Evolutionary conservation across 2,329 filamentous ascomycete genomes (phyloP).

Genomic region (Verticillium albo-atrum): DNA sequence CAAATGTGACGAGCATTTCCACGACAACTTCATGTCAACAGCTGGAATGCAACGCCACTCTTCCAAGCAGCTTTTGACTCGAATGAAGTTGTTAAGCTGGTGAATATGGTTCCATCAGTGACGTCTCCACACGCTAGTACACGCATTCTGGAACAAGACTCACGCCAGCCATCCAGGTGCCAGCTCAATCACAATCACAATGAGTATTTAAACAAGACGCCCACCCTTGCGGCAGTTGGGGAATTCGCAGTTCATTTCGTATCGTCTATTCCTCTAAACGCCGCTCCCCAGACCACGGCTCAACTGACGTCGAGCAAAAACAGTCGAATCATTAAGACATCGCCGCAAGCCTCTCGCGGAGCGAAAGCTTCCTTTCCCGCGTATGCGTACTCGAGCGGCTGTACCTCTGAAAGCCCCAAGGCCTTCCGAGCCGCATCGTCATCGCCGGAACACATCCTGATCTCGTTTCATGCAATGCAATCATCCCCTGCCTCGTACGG

Average conservation of each 20-base stretch:
- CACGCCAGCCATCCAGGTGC: not conserved
- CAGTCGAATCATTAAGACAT: constrained; percentile 2
- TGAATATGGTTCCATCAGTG: not conserved
- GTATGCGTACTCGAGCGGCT: not conserved
- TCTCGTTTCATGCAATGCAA: not conserved
- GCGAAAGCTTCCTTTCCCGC: not conserved
- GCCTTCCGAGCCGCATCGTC: not conserved
- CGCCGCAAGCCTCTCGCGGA: not conserved
- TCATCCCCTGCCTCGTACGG: not conserved
- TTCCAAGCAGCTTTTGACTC: too few species aligned
- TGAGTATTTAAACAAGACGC: not conserved
- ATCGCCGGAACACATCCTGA: not conserved
- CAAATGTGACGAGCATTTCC: too few species aligned
- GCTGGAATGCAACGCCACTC: too few species aligned
- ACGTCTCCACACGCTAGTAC: not conserved
- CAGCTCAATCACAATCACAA: not conserved
- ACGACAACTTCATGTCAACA: too few species aligned
- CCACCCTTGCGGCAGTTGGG: not conserved
- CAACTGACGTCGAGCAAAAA: constrained; percentile 1
- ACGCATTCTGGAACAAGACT: not conserved
- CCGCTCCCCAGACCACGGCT: constrained; percentile 4
- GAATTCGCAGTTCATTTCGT: not conserved
- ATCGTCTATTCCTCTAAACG: constrained; percentile 15
- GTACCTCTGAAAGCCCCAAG: not conserved
- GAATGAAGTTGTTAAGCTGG: not conserved